phyloP scores from a whole-genome alignment of 2,329 filamentous ascomycete genomes.

The Pseudogymnoascus sp. region DNA sequence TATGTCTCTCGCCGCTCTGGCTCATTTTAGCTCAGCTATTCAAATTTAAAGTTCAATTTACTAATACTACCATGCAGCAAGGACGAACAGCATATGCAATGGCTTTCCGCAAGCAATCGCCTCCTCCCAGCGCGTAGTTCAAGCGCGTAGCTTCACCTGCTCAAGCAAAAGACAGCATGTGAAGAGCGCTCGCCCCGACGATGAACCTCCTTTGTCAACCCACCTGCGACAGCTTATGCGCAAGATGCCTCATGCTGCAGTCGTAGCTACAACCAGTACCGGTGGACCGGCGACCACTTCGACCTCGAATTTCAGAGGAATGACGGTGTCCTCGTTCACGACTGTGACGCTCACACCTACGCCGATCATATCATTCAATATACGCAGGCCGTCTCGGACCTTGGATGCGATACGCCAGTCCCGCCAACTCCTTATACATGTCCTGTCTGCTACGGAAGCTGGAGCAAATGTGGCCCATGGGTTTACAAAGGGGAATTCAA shows the following conservation, averaged over 20 bases:
- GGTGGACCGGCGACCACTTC: not conserved
- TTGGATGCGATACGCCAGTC: slow-evolving; percentile 18
- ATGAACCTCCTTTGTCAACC: slow-evolving; percentile 14
- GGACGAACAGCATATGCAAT: not conserved
- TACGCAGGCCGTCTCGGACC: slow-evolving; percentile 24
- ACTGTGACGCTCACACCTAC: slow-evolving; percentile 23
- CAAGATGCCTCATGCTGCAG: slow-evolving; percentile 22
- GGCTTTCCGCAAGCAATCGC: not conserved
- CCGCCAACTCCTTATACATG: slow-evolving; percentile 22
- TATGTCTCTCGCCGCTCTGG: not conserved
- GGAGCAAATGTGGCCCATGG: slow-evolving; percentile 20
- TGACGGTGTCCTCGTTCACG: slow-evolving; percentile 29
- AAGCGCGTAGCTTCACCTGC: not conserved
- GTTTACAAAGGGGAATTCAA: slow-evolving; percentile 21
- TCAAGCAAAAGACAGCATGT: not conserved
- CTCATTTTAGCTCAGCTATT: not conserved
- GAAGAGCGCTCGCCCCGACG: not conserved
- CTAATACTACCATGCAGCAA: not conserved
- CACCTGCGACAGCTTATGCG: slow-evolving; percentile 25
- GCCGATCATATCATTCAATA: slow-evolving; percentile 28
- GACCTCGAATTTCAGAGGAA: slow-evolving; percentile 16
- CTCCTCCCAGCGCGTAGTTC: not conserved
- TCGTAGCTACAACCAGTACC: slow-evolving; percentile 21
- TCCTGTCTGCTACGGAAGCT: slow-evolving; percentile 15
- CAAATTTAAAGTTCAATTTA: not conserved